Conservation (phyloP, 306 rosid species). For the Begonia fuchsioides region DNA sequence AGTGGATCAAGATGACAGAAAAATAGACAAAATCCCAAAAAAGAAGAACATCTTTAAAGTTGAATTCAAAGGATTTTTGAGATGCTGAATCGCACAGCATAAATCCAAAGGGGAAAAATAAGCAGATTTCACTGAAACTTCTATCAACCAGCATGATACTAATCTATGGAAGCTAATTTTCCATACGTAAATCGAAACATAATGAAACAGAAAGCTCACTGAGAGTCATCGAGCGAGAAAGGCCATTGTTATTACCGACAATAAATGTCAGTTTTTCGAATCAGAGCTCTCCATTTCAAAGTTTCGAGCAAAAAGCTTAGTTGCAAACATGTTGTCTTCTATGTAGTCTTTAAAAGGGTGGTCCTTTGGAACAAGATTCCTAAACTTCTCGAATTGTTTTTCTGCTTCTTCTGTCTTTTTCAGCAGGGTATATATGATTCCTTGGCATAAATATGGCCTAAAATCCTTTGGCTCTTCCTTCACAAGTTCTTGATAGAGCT, state of each 20-base stretch:
- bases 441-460: conserved; percentile 81
- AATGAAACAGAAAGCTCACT: conserved; percentile 8
- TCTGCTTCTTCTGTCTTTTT: conserved; percentile 63
- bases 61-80: too few species aligned
- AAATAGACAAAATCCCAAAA: too few species aligned
- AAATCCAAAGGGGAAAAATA: too few species aligned
- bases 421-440: conserved; percentile 59
- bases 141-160: too few species aligned
- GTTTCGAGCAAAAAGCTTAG: conserved; percentile 34
- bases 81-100: too few species aligned
- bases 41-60: too few species aligned
- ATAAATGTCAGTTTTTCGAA: conserved; percentile 21
- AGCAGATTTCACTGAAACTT: too few species aligned
- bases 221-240: not conserved
- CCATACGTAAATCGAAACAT: not conserved
- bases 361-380: conserved; percentile 60
- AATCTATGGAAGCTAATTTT: not conserved
- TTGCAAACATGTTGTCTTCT: conserved; percentile 55
- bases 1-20: too few species aligned
- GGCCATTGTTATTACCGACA: not conserved
- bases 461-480: conserved; percentile 81
- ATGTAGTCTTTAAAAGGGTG: conserved; percentile 66
- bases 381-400: conserved; percentile 56
- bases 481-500: conserved; percentile 56
- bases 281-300: conserved; percentile 24